Base-by-base conservation (phyloP, 257 asterid genomes). In the Jasminum sambac region DNA sequence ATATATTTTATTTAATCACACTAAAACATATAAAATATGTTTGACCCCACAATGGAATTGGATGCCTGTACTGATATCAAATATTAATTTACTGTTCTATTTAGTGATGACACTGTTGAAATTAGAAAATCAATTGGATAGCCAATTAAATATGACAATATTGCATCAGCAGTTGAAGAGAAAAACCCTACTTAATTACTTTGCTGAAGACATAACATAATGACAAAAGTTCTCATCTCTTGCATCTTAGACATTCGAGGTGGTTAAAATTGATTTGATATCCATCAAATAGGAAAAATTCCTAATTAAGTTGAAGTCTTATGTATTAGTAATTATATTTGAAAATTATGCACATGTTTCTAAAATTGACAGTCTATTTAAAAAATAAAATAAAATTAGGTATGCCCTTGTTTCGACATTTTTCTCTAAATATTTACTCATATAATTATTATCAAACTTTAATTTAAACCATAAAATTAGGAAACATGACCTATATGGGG, bases 41-140 rank as follows among this genome's bases (percentile, higher is more conserved):
- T 19, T 55, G 10, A 55, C 14, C 36, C 62, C n/a, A 55, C 62
- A 55, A 55, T 55, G 62, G 62, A 30, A 55, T 55, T 55, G 62
- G 62, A 55, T 55, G 11, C 62, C n/a, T 50, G 5, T n/a, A n/a
- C 25, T 6, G 12, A 17, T 17, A 50, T 50, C 25, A 50, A n/a
- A 50, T 50, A 39, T 38, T 38, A 52, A 17, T 19, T 23, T 13
- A 19, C 30, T 55, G 16, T 23, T 55, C 50, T 55, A 21, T n/a
- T n/a, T n/a, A n/a, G n/a, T n/a, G n/a, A n/a, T n/a, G n/a, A n/a
- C n/a, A n/a, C n/a, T n/a, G n/a, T n/a, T n/a, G n/a, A n/a, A n/a
- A n/a, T n/a, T n/a, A n/a, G n/a, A 50, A 19, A n/a, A 50, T 50
- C 26, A 17, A 50, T 19, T 50, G 60, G 60, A 17, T 8, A 25